Evolutionary conservation across 352 stramenopile species (phyloP).

Genomic region (Phytopythium helicoides): DNA sequence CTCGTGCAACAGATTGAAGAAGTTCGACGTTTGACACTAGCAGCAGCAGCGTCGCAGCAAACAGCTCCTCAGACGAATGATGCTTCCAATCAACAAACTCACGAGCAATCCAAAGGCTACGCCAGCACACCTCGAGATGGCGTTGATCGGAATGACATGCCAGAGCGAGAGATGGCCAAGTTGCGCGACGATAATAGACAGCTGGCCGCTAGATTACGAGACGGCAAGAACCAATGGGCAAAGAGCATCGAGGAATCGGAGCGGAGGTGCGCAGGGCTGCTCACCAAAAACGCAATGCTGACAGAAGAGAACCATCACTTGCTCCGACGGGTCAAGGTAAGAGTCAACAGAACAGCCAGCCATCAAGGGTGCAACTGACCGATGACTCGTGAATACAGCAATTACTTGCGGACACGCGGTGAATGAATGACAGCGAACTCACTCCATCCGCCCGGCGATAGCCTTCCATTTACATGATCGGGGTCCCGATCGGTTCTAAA

Average conservation of each 20-base stretch:
- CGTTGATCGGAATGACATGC: neutral
- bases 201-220: constrained; percentile 32
- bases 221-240: constrained; percentile 41
- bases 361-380: neutral
- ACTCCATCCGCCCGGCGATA: too few relatives aligned
- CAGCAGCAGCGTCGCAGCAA: constrained; percentile 11
- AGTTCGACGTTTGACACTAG: constrained; percentile 26
- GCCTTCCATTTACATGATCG: constrained; percentile 2
- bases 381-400: neutral
- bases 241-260: constrained; percentile 49
- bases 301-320: constrained; percentile 57
- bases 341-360: too few relatives aligned
- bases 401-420: constrained; percentile 2
- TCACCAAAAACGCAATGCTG: constrained; percentile 77
- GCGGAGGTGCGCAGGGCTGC: constrained; percentile 48
- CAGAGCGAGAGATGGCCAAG: constrained; percentile 7
- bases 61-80: constrained; percentile 5
- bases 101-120: constrained; percentile 1
- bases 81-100: neutral
- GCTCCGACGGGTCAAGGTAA: constrained; percentile 27
- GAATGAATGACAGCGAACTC: neutral
- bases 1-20: constrained; percentile 43
- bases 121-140: neutral
- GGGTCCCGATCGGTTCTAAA: constrained; percentile 1
- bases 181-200: constrained; percentile 28